Evolutionary conservation across 768 basidiomycete genomes (phyloP), one percentile per base, ranked within the genome.

Genomic region (Sistotremastrum suecicum): DNA sequence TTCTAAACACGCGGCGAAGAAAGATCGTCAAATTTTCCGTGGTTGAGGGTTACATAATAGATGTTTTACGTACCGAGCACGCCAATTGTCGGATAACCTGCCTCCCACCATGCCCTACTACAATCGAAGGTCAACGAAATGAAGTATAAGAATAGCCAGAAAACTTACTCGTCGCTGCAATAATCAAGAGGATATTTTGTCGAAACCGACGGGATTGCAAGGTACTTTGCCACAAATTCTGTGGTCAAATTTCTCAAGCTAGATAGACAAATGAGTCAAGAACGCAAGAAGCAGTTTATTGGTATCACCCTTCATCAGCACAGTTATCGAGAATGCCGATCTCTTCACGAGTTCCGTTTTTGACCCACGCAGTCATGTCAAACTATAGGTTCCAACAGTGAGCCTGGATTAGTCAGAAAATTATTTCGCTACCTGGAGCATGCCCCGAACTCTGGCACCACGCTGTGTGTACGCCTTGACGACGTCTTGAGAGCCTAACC

Each of bases 401-500:
- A 7, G 38, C 9, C 7, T 11, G 4, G 39, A 28, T 11, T 29
- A 20, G 34, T 30, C 44, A 36, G 10, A 30, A 5, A 54, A 62
- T 51, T 45, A 65, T 63, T 63, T 65, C 41, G 58, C 70, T 12
- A 71, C 54, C 47, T 73, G 58, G 54, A 69, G 64, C 66, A 75
- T 75, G 0, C 69, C 76, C 32, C 66, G 67, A 29, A 77, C 68
- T 28, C 64, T 58, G 39, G 62, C 60, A 3, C 67, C 68, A 11
- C 62, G 52, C 41, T 58, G 64, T 53, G 70, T 69, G 59, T 76
- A 76, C 30, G 56, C 59, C 32, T 65, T 65, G 3, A 71, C 75
- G 47, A 79, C 64, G 5, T 73, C 76, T 49, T 74, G 72, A 35
- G 85, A 89, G 37, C 91, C 91, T 44, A 89, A 75, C 35, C 89